These are phyloP conservation scores for Pulveroboletus sp. DNA, from an alignment of 768 basidiomycete species.

Conservation along the genomic window DNA sequence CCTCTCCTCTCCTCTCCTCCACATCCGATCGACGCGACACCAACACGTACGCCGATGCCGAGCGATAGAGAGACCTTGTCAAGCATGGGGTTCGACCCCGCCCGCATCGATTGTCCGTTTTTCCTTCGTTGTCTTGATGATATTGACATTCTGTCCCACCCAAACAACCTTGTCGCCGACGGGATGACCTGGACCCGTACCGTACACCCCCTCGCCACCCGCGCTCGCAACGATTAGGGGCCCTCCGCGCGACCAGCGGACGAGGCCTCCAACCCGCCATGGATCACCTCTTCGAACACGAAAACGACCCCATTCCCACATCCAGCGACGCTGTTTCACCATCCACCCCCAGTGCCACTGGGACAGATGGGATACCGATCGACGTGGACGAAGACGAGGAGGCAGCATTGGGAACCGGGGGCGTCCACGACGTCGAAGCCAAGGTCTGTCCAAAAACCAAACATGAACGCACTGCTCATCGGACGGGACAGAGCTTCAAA, in stretches of 20 bases:
- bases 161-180: no score
- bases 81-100: conserved; percentile 83
- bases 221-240: conserved; percentile 58
- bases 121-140: background rate
- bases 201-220: no score
- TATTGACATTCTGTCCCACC: no score
- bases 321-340: conserved; percentile 27
- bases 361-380: conserved; percentile 33
- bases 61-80: conserved; percentile 73
- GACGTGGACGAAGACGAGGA: conserved; percentile 69
- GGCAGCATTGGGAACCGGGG: conserved; percentile 51
- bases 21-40: background rate
- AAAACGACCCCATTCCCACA: conserved; percentile 73
- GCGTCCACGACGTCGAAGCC: conserved; percentile 52
- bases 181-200: no score
- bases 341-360: no score
- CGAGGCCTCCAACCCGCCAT: conserved; percentile 88
- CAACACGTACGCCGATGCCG: conserved; percentile 30
- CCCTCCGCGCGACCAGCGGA: conserved; percentile 77
- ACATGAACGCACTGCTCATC: no score
- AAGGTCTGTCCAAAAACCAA: conserved; percentile 51
- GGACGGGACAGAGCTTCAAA: conserved; percentile 63
- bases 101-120: conserved; percentile 79
- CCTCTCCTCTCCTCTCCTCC: no score
- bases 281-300: conserved; percentile 85